These are phyloP conservation scores for Fusarium bulbicola DNA, from an alignment of 2,329 filamentous ascomycete genomes.

Conservation along the genomic window DNA sequence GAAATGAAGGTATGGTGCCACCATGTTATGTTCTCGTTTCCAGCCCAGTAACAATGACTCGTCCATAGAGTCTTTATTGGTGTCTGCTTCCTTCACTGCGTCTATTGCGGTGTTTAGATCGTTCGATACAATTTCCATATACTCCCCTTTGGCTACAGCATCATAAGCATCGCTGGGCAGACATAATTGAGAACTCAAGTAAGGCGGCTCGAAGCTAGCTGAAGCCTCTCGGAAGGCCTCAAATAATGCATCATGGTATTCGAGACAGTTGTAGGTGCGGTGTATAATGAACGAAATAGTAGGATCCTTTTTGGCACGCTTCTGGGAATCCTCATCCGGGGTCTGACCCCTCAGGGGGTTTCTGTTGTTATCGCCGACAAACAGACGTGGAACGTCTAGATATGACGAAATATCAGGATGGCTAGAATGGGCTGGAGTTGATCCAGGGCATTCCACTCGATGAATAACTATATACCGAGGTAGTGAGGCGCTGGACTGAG, in stretches of 20 bases:
- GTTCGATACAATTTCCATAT: background rate
- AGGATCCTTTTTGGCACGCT: background rate
- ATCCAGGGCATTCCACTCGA: background rate
- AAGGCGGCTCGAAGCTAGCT: background rate
- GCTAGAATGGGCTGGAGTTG: background rate
- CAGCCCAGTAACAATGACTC: background rate
- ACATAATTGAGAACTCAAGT: background rate
- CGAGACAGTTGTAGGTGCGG: background rate
- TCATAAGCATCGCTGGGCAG: background rate
- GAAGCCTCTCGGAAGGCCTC: background rate
- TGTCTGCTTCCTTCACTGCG: background rate
- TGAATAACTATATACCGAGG: background rate
- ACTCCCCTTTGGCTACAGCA: background rate
- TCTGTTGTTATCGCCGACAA: background rate
- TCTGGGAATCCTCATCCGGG: background rate
- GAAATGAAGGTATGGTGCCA: background rate
- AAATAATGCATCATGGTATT: background rate
- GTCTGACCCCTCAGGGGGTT: background rate
- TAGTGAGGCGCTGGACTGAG: background rate
- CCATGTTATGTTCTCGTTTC: background rate
- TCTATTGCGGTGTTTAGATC: background rate
- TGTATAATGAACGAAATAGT: background rate
- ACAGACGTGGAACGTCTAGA: background rate
- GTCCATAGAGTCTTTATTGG: background rate
- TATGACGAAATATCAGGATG: background rate